These are phyloP conservation scores for Nothophoma quercina DNA, from an alignment of 2,329 filamentous ascomycete species.

Conservation along the genomic window DNA sequence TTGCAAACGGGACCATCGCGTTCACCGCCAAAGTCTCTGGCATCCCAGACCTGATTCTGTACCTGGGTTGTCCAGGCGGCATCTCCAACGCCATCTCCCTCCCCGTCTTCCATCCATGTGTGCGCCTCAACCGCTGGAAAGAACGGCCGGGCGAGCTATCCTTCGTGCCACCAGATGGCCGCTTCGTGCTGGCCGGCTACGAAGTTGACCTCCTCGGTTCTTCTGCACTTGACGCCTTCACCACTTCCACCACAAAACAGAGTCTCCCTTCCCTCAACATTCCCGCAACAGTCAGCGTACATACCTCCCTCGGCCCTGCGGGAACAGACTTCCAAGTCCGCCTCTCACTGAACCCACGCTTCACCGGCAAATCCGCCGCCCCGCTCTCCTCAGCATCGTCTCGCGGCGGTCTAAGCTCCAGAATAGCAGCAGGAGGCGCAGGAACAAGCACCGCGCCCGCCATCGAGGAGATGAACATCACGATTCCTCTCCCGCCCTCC, in stretches of 20 bases:
- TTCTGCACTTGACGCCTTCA: conserved; percentile 54
- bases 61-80: conserved; percentile 75
- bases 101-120: conserved; percentile 95
- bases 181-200: conserved; percentile 92
- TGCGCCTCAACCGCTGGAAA: conserved; percentile 87
- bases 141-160: conserved; percentile 90
- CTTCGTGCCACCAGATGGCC: conserved; percentile 93
- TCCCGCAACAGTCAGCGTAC: conserved; percentile 82
- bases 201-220: conserved; percentile 89
- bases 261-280: conserved; percentile 69
- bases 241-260: conserved; percentile 32
- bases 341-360: conserved; percentile 69
- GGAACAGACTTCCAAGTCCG: conserved; percentile 91
- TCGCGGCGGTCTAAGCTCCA: conserved; percentile 26
- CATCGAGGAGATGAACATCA: conserved; percentile 79
- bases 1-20: conserved; percentile 89
- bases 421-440: background rate
- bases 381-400: conserved; percentile 45
- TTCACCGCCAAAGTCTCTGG: conserved; percentile 96
- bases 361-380: conserved; percentile 47
- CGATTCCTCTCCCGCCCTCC: conserved; percentile 77
- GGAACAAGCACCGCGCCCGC: conserved; percentile 49
- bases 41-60: conserved; percentile 86
- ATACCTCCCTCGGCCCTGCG: conserved; percentile 75
- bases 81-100: conserved; percentile 79